These are phyloP conservation scores for Prillingera fragicola DNA, from an alignment of 1,284 basidiomycete species.

Conservation along the genomic window DNA sequence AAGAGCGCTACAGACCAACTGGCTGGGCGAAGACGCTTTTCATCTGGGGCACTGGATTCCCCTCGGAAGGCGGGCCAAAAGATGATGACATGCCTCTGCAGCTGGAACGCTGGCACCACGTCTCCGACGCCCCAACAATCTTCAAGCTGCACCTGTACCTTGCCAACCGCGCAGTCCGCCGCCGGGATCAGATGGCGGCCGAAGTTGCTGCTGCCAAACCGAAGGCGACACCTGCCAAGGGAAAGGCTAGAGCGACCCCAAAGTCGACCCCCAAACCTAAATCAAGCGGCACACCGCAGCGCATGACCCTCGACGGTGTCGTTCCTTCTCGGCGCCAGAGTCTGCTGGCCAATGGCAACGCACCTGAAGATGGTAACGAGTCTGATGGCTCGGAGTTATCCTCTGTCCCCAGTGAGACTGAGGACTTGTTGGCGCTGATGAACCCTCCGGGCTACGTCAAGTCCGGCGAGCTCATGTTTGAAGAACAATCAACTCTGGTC, in stretches of 20 bases:
- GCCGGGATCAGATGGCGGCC: too few species aligned
- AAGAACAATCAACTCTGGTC: slow-evolving; percentile 10
- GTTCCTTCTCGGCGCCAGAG: background rate
- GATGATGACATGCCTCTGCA: slow-evolving; percentile 18
- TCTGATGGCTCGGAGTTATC: slow-evolving; percentile 19
- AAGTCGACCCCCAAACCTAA: slow-evolving; percentile 5
- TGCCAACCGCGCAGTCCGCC: too few species aligned
- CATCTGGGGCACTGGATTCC: slow-evolving; percentile 32
- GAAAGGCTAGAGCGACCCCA: too few species aligned
- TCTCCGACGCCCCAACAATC: slow-evolving; percentile 15
- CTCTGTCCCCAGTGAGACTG: slow-evolving; percentile 11
- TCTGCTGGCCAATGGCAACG: background rate
- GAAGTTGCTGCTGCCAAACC: too few species aligned
- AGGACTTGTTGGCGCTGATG: slow-evolving; percentile 21
- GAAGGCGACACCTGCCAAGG: slow-evolving; percentile 6
- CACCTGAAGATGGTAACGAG: slow-evolving; percentile 1
- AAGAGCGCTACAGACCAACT: slow-evolving; percentile 28
- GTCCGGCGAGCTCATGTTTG: slow-evolving; percentile 4
- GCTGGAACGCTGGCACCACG: slow-evolving; percentile 37
- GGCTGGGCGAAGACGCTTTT: slow-evolving; percentile 38
- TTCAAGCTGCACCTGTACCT: background rate
- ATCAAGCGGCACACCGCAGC: background rate
- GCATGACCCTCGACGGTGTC: background rate
- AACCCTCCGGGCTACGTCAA: slow-evolving; percentile 21
- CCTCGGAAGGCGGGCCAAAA: slow-evolving; percentile 1